Percentiles rank a stretch among this genome's conserved stretches.
Evolutionary conservation across 768 basidiomycete genomes (phyloP).

Genomic region (Infundibulicybe gibba): DNA sequence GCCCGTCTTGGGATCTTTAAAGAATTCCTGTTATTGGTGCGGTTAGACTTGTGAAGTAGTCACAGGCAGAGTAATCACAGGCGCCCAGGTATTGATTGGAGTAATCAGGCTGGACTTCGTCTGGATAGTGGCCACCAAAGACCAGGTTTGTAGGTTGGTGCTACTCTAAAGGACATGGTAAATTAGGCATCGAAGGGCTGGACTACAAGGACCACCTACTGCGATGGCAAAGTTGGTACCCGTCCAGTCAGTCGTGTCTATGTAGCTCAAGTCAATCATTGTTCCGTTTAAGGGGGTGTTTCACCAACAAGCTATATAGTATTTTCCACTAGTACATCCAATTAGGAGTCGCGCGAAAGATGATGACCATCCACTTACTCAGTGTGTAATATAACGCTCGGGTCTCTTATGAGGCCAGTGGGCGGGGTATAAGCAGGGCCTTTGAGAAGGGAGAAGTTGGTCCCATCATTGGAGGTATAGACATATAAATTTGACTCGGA

Average conservation of each 20-base stretch:
- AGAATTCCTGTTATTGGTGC: conserved; percentile 22
- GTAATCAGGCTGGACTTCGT: conserved; percentile 23
- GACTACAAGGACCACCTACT: conserved; percentile 9
- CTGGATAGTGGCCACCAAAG: conserved; percentile 21
- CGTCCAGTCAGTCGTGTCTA: conserved; percentile 31
- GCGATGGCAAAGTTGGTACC: conserved; percentile 32
- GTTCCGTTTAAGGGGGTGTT: not conserved
- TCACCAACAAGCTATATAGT: conserved; percentile 27
- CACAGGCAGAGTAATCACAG: conserved; percentile 10
- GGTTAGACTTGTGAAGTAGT: not conserved
- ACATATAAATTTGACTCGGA: conserved; percentile 30
- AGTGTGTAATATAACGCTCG: conserved; percentile 29
- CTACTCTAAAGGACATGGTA: conserved; percentile 18
- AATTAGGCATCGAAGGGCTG: not conserved
- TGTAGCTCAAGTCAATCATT: not conserved
- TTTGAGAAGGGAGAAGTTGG: conserved; percentile 24
- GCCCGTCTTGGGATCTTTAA: conserved; percentile 30
- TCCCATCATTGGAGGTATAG: conserved; percentile 28
- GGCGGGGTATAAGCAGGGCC: conserved; percentile 31
- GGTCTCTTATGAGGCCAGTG: conserved; percentile 29
- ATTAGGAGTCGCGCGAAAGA: not conserved
- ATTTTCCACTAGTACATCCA: conserved; percentile 20
- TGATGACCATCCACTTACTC: conserved; percentile 17
- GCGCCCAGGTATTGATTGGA: conserved; percentile 30
- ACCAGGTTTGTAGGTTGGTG: conserved; percentile 24